Conservation (phyloP, 2,329 filamentous ascomycete genomes). For the Escovopsis sp. region DNA sequence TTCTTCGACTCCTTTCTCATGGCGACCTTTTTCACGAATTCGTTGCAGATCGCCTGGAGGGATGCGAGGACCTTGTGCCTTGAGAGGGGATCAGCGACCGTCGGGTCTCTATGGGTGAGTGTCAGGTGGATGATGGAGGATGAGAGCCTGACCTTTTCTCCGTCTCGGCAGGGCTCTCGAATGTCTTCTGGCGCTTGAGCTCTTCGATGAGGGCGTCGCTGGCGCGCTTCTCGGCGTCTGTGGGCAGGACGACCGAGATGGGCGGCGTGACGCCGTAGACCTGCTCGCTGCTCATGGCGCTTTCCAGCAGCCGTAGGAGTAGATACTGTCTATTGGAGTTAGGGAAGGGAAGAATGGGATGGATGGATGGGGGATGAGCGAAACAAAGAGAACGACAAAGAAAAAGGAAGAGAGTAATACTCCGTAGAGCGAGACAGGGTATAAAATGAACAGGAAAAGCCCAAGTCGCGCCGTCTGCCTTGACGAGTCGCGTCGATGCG, state of each 20-base stretch:
- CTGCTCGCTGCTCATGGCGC: slow-evolving; percentile 22
- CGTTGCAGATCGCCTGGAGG: slow-evolving; percentile 65
- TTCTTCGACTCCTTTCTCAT: slow-evolving; percentile 55
- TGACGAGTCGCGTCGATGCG: too few species aligned
- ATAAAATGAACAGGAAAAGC: too few species aligned
- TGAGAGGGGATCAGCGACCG: not conserved
- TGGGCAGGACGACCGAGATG: slow-evolving; percentile 65
- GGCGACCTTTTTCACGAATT: slow-evolving; percentile 75
- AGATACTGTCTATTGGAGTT: too few species aligned
- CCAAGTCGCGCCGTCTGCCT: too few species aligned
- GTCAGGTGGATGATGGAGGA: too few species aligned
- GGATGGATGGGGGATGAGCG: too few species aligned
- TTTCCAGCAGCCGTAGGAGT: too few species aligned
- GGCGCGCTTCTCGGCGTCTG: slow-evolving; percentile 56
- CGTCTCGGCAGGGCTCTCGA: slow-evolving; percentile 71
- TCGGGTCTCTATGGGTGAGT: too few species aligned
- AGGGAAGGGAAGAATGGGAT: too few species aligned
- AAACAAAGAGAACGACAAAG: too few species aligned
- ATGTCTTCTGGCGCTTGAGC: slow-evolving; percentile 78
- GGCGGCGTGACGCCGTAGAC: slow-evolving; percentile 61
- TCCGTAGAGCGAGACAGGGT: too few species aligned
- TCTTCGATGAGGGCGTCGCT: slow-evolving; percentile 72
- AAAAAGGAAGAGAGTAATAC: too few species aligned
- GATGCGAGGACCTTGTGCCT: slow-evolving; percentile 60
- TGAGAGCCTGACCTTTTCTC: slow-evolving; percentile 51